Conservation (phyloP, 1,139 yeast species). For the Scheffersomyces parashehatae region DNA sequence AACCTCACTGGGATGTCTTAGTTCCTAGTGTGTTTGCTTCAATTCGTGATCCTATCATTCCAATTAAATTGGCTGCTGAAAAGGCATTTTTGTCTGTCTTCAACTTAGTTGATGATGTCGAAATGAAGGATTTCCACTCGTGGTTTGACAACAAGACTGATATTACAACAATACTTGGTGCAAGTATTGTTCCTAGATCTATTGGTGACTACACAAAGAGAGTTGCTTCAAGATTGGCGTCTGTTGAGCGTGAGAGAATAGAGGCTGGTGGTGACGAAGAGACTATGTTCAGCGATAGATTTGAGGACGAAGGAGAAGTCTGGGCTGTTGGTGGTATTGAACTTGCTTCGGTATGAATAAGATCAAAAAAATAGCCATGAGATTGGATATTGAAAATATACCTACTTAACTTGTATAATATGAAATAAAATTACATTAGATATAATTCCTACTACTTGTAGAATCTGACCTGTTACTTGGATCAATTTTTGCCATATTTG, state of each 20-base stretch:
- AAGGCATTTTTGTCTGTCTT: constrained; percentile 80
- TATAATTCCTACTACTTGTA: neutral
- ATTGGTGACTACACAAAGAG: constrained; percentile 86
- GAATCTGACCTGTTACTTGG: no score
- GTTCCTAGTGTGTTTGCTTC: constrained; percentile 79
- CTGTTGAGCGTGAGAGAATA: constrained; percentile 81
- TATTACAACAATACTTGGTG: constrained; percentile 43
- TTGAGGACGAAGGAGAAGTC: constrained; percentile 82
- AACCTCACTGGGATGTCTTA: constrained; percentile 55
- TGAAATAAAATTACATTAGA: neutral
- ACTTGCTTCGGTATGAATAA: constrained; percentile 1
- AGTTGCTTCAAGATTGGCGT: constrained; percentile 81
- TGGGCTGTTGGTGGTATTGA: constrained; percentile 85
- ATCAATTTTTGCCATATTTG: no score
- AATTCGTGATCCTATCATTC: constrained; percentile 82
- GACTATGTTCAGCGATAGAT: constrained; percentile 77
- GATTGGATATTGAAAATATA: neutral
- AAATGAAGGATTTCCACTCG: constrained; percentile 51
- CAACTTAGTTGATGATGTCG: constrained; percentile 69
- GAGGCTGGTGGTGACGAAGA: constrained; percentile 92
- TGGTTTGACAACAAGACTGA: constrained; percentile 52
- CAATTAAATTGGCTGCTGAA: constrained; percentile 93
- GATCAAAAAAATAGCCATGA: no score
- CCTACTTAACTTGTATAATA: neutral
- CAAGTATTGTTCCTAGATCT: constrained; percentile 65